Base-by-base conservation (phyloP, 371 early-diverging fungal species). In the Rhizopus sp. region DNA sequence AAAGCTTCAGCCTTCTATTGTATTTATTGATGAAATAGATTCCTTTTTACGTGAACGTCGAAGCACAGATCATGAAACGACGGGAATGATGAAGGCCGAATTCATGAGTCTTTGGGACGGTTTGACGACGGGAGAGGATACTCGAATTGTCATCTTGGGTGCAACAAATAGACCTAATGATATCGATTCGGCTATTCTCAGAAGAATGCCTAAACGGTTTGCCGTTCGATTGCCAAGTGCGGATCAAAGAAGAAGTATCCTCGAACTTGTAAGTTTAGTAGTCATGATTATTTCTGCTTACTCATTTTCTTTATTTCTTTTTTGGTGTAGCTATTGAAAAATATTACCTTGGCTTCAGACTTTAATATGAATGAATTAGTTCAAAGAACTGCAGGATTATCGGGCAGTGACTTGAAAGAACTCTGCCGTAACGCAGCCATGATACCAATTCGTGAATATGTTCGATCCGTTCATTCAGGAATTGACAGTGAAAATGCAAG, bases 51-150 rank as follows among this genome's bases (percentile, higher is more conserved):
- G 97, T n/a, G 95, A 95, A 56, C 85, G 99, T 41, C 77, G 91
- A 58, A 87, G 88, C 50, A 84, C 79, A 17, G 99, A 98, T 73
- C 97, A 97, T 67, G 98, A 97, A 76, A 93, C 94, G 16, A 95
- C 93, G 30, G 83, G 87, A 49, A 96, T 94, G 87, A 97, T 98
- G 96, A 98, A 97, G 82, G 95, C 98, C 6, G 97, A 97, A 80
- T 97, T 97, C 64, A 96, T 98, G 96, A 92, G 84, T 64, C 78
- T 96, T 62, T 98, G 99, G 99, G 99, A 98, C 72, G 99, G 99
- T 5, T 75, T 98, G 53, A 86, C 90, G 0, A 88, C 96, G 0
- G 87, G 86, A 15, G 88, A 89, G 51, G 84, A 84, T 53, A 78
- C 77, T 30, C 86, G 92, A 23, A 88, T 96, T 51, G 78, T 96